Base-by-base conservation (phyloP, 495 filamentous ascomycete genomes). In the Penicillium flavigenum region DNA sequence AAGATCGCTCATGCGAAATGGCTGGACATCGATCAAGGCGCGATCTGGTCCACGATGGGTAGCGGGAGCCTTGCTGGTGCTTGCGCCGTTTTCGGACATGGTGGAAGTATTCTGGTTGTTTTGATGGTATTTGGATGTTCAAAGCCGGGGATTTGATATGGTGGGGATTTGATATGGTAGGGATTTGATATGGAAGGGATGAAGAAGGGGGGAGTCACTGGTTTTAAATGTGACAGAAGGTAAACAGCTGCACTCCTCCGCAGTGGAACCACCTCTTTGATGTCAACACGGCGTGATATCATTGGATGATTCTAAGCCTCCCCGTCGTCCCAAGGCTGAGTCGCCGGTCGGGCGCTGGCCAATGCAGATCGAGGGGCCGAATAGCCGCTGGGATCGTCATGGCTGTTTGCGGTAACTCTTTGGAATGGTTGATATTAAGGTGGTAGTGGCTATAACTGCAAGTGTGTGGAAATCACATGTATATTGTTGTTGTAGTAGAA, bases 1-100 rank as follows among this genome's bases (percentile, higher is more conserved):
- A 7, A 98, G 79, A 63, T 98, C 94, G 58, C 88, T 88, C 52
- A 84, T 76, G 26, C 84, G 83, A 5, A 93, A 89, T 34, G 90
- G 93, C 64, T 94, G 83, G 36, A 98, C 91, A 11, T 83, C 81
- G 72, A 96, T 88, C 62, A 88, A 63, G 26, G 70, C 59, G 6
- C 63, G 62, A 5, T 54, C 58, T 39, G 38, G 31, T 20, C 54
- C 56, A 39, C 54, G 67, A 22, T 46, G 45, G 29, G 60, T 60
- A 24, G 53, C 71, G 14, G 76, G 72, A 34, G 77, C 76, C 63
- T 81, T 81, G 60, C 77, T 68, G 51, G 68, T 76, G 55, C 63
- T 64, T 61, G 42, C 51, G 44, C 61, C 63, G 55, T 68, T 67
- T 26, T 62, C 46, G 43, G 72, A 72, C 70, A 73, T 75, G 38